Evolutionary conservation across 768 basidiomycete genomes (phyloP), one percentile per base, ranked within the genome.

Genomic region (Termitomyces sp.): DNA sequence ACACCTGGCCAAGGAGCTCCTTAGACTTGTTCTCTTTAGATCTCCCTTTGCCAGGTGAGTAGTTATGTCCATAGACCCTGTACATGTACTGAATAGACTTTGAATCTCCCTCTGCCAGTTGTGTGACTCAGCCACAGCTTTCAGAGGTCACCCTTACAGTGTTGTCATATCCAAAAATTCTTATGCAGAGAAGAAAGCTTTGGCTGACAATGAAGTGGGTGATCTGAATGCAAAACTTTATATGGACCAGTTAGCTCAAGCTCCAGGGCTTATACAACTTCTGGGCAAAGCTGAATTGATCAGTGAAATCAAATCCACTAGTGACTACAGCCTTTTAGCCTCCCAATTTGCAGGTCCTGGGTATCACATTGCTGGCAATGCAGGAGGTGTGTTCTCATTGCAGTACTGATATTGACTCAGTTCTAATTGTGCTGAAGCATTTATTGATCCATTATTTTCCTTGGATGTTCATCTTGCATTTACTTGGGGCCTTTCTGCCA

Each of bases 401-500:
- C 2, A 10, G 19, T 8, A 2, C 14, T 19, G 12, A 21, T 14
- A 14, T 44, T 21, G 16, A 23, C 2, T 44, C 5, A 28, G n/a
- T 17, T 61, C 19, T 32, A 11, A 47, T 40, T 16, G 25, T 21
- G 14, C 50, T 14, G 9, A 55, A 76, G 78, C 73, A 2, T 79
- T 79, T 52, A 72, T 79, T 44, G 77, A 79, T 54, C 72, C 72
- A 10, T 69, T 68, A 60, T 73, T 73, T 60, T 73, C 72, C 1
- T 68, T 68, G 23, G 72, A 72, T 4, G 68, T 73, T 10, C 72
- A 73, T 45, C 62, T 73, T 16, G 72, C 72, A 2, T 57, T 73
- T 27, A 62, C 66, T 2, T 67, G 70, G 9, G 72, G 64, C 2
- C 63, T 73, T n/a, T 62, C 68, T 9, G 72, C 72, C 2, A 70